A percentile compares a stretch with the other conserved stretches of the same genome.
Conservation (phyloP, 1,139 yeast genomes). For the Saccharomyces hybrid region DNA sequence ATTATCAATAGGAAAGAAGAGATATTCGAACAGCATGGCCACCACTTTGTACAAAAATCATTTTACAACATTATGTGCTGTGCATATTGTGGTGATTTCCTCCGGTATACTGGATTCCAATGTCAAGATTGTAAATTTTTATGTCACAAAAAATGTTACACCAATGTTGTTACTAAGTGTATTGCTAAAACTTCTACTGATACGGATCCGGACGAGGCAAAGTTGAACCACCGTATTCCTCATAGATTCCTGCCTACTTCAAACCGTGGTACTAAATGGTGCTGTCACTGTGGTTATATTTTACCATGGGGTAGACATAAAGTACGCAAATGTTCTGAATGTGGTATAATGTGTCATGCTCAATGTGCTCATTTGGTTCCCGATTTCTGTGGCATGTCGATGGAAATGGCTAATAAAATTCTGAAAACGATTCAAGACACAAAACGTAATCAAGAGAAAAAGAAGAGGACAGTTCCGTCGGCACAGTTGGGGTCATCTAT, state of each 20-base stretch:
- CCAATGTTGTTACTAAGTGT: slow-evolving; percentile 91
- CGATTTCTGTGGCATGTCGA: slow-evolving; percentile 96
- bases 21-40: slow-evolving; percentile 92
- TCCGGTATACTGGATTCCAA: slow-evolving; percentile 89
- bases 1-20: slow-evolving; percentile 93
- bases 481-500: background rate
- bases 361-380: slow-evolving; percentile 92
- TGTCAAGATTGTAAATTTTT: slow-evolving; percentile 93
- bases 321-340: slow-evolving; percentile 90
- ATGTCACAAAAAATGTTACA: slow-evolving; percentile 91
- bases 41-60: slow-evolving; percentile 90
- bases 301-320: slow-evolving; percentile 92
- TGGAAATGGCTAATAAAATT: slow-evolving; percentile 92
- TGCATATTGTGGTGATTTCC: slow-evolving; percentile 91
- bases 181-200: slow-evolving; percentile 86
- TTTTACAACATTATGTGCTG: slow-evolving; percentile 95
- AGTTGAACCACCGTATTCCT: slow-evolving; percentile 91
- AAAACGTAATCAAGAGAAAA: slow-evolving; percentile 38
- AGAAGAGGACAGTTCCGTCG: slow-evolving; percentile 12
- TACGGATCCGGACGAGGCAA: slow-evolving; percentile 76
- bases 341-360: slow-evolving; percentile 92
- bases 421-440: slow-evolving; percentile 78
- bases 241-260: slow-evolving; percentile 88
- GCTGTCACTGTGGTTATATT: slow-evolving; percentile 96
- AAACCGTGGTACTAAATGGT: slow-evolving; percentile 96